These are phyloP conservation scores for Stevia rebaudiana DNA, from an alignment of 140 eudicot genomes.

Conservation along the genomic window DNA sequence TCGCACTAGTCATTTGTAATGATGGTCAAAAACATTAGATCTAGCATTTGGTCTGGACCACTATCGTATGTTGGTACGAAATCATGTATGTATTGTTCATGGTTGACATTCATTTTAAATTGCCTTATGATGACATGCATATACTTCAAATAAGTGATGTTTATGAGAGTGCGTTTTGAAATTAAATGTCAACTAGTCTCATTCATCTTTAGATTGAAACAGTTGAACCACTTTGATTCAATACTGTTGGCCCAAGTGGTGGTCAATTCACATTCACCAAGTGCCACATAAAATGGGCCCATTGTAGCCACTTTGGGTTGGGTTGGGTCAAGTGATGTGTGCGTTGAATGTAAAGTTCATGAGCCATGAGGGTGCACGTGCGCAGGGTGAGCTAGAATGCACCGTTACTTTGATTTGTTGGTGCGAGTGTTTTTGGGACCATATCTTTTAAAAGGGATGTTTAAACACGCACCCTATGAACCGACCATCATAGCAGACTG, in stretches of 20 bases:
- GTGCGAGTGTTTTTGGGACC: constrained; percentile 25
- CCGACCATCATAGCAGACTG: constrained; percentile 29
- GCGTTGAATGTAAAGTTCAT: constrained; percentile 9
- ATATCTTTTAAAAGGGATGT: constrained; percentile 17
- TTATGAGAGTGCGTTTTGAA: constrained; percentile 20
- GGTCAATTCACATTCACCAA: constrained; percentile 25
- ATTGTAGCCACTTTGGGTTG: constrained; percentile 22
- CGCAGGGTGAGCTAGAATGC: background rate
- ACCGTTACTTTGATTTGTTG: background rate
- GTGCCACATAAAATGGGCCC: constrained; percentile 25
- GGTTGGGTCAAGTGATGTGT: constrained; percentile 2
- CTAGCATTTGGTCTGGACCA: background rate
- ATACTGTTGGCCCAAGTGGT: constrained; percentile 21
- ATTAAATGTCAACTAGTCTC: constrained; percentile 9
- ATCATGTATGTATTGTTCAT: background rate
- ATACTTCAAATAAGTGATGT: background rate
- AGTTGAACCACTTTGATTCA: constrained; percentile 23
- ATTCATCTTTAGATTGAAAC: constrained; percentile 10
- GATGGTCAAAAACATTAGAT: constrained; percentile 6
- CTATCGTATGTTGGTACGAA: constrained; percentile 1
- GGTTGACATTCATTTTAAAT: constrained; percentile 18
- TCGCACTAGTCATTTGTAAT: constrained; percentile 14
- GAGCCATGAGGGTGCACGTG: constrained; percentile 38
- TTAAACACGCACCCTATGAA: background rate
- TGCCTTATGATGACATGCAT: constrained; percentile 15